These are phyloP conservation scores for Hypericum androsaemum DNA, from an alignment of 345 rosid genomes.

Conservation along the genomic window DNA sequence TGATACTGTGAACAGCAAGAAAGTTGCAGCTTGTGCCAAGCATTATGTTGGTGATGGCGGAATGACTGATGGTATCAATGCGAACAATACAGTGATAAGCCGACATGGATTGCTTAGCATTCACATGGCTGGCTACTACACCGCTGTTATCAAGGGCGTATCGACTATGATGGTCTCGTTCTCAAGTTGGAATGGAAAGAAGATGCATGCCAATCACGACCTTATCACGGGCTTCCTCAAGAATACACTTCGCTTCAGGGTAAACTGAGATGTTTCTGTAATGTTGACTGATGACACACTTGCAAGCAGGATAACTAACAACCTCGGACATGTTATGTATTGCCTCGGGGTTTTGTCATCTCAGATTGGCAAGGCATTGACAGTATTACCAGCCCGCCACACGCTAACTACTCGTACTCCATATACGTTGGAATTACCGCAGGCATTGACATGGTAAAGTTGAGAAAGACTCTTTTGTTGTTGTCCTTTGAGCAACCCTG, in stretches of 20 bases:
- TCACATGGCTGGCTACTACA: background rate
- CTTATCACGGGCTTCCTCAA: conserved; percentile 5
- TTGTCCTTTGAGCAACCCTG: no score
- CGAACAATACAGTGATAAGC: no score
- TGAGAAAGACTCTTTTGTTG: no score
- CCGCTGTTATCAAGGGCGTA: conserved; percentile 1
- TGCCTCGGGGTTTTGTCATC: conserved; percentile 1
- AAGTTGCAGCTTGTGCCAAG: no score
- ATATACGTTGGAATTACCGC: background rate
- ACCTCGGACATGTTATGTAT: background rate
- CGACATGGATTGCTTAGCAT: background rate
- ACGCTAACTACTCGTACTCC: background rate
- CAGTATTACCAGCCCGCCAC: conserved; percentile 9
- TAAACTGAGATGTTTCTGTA: background rate
- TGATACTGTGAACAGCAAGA: no score
- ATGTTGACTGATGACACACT: no score
- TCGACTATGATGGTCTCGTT: conserved; percentile 6
- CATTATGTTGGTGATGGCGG: no score
- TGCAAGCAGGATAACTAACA: no score
- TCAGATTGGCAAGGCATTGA: conserved; percentile 5
- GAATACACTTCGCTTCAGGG: conserved; percentile 2
- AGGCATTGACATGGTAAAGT: conserved; percentile 5
- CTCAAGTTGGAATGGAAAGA: conserved; percentile 7
- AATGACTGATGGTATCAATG: no score
- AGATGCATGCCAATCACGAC: conserved; percentile 6